Evolutionary conservation across 495 filamentous ascomycete species (phyloP).

Genomic region (Xylaria bambusicola): DNA sequence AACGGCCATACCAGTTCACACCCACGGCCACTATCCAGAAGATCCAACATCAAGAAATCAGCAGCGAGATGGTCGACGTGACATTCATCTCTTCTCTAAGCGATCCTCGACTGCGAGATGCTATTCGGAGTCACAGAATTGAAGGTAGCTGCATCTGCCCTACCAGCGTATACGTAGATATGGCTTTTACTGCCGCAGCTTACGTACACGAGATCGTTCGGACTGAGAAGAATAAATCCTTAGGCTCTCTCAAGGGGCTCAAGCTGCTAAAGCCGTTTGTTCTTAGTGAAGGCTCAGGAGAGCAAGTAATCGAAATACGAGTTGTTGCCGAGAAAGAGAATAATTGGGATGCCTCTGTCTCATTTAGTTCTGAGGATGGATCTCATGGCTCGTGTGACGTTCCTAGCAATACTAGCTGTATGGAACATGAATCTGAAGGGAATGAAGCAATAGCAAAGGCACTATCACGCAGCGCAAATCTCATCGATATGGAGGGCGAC

Average conservation of each 20-base stretch:
- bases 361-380: slow-evolving; percentile 23
- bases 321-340: slow-evolving; percentile 18
- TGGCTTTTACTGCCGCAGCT: slow-evolving; percentile 63
- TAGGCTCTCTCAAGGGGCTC: slow-evolving; percentile 48
- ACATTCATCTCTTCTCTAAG: slow-evolving; percentile 57
- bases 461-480: slow-evolving; percentile 31
- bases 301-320: slow-evolving; percentile 30
- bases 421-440: slow-evolving; percentile 33
- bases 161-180: slow-evolving; percentile 63
- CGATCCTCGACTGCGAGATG: slow-evolving; percentile 51
- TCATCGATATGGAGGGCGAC: slow-evolving; percentile 33
- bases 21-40: slow-evolving; percentile 41
- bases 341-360: slow-evolving; percentile 15
- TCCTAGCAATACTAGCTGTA: slow-evolving; percentile 20
- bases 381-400: slow-evolving; percentile 42
- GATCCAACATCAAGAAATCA: slow-evolving; percentile 48
- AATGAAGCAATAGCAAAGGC: slow-evolving; percentile 39
- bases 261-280: slow-evolving; percentile 59
- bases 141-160: slow-evolving; percentile 50
- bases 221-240: slow-evolving; percentile 39
- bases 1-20: slow-evolving; percentile 26
- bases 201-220: slow-evolving; percentile 57
- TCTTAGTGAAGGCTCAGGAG: slow-evolving; percentile 43
- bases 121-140: slow-evolving; percentile 63
- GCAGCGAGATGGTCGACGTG: slow-evolving; percentile 44